Evolutionary conservation across 2,329 filamentous ascomycete genomes (phyloP).

Genomic region (Exophiala dermatitidis): DNA sequence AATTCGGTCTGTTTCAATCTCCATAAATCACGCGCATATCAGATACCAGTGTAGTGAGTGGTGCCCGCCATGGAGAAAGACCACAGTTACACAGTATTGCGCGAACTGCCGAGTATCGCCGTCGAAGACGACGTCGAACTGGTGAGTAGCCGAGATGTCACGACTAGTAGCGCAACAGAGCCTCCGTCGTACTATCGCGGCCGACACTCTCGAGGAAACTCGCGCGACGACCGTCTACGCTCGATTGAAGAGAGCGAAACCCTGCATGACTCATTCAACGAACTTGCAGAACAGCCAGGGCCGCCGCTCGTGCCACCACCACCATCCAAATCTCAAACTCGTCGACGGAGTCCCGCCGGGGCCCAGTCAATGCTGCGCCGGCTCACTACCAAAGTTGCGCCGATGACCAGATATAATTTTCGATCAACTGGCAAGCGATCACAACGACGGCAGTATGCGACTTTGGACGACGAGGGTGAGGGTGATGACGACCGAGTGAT

Average conservation of each 20-base stretch:
- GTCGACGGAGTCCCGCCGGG: conserved; percentile 5
- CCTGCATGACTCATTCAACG: conserved; percentile 8
- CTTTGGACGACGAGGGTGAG: conserved; percentile 20
- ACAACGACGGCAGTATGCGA: conserved; percentile 22
- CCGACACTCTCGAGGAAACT: conserved; percentile 16
- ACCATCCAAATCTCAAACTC: conserved; percentile 13
- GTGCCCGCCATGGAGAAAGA: conserved; percentile 2
- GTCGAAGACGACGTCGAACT: conserved; percentile 12
- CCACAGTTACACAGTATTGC: background rate
- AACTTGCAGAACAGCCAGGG: too few relatives aligned
- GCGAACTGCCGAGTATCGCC: background rate
- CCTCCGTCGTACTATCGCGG: conserved; percentile 13
- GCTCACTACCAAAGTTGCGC: conserved; percentile 21
- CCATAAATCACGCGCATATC: too few relatives aligned
- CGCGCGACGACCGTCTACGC: conserved; percentile 12
- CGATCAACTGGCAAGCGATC: conserved; percentile 14
- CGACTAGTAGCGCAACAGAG: conserved; percentile 8
- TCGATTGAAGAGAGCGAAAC: conserved; percentile 15
- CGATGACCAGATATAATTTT: conserved; percentile 13
- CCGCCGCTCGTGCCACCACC: conserved; percentile 11
- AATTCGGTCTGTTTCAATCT: too few relatives aligned
- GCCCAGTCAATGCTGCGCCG: conserved; percentile 22
- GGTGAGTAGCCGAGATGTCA: conserved; percentile 4
- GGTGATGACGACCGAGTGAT: conserved; percentile 10
- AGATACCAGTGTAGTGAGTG: too few relatives aligned